Conservation (phyloP, 2,329 filamentous ascomycete species). For the Aspergillus quadricinctus region DNA sequence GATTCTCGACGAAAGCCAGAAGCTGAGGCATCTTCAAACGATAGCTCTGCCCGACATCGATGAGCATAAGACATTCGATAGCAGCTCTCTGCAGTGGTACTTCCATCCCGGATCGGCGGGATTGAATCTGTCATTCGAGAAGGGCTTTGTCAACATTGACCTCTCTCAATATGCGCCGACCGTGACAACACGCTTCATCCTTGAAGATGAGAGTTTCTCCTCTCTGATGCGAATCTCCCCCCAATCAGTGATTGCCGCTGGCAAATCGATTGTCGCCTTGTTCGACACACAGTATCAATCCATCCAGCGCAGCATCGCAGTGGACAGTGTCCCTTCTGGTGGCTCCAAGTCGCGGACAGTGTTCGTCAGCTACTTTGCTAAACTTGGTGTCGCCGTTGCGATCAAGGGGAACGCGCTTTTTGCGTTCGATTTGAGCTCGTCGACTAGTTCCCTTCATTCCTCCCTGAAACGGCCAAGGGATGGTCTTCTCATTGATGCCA, state of each 20-base stretch:
- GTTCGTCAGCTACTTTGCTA: conserved; percentile 43
- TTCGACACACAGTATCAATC: conserved; percentile 47
- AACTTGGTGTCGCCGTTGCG: conserved; percentile 41
- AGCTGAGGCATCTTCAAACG: conserved; percentile 35
- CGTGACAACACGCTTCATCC: conserved; percentile 35
- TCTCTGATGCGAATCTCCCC: conserved; percentile 42
- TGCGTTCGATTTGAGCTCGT: conserved; percentile 40
- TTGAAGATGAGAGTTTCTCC: conserved; percentile 33
- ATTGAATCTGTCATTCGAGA: conserved; percentile 36
- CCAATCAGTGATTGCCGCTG: conserved; percentile 39
- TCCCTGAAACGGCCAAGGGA: conserved; percentile 38
- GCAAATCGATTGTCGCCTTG: conserved; percentile 39
- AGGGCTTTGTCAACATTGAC: conserved; percentile 40
- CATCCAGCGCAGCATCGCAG: conserved; percentile 39
- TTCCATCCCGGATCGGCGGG: conserved; percentile 39
- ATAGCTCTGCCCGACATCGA: conserved; percentile 30
- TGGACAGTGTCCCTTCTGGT: conserved; percentile 26
- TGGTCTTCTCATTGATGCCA: conserved; percentile 40
- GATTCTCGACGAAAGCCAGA: conserved; percentile 28
- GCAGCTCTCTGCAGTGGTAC: conserved; percentile 31
- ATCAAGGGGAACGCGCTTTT: conserved; percentile 39
- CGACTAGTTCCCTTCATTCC: conserved; percentile 23
- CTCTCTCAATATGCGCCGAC: conserved; percentile 40
- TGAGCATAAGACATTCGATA: conserved; percentile 22
- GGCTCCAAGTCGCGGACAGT: conserved; percentile 23